phyloP scores from a whole-genome alignment of 768 basidiomycete species.

The Auricularia sp. region DNA sequence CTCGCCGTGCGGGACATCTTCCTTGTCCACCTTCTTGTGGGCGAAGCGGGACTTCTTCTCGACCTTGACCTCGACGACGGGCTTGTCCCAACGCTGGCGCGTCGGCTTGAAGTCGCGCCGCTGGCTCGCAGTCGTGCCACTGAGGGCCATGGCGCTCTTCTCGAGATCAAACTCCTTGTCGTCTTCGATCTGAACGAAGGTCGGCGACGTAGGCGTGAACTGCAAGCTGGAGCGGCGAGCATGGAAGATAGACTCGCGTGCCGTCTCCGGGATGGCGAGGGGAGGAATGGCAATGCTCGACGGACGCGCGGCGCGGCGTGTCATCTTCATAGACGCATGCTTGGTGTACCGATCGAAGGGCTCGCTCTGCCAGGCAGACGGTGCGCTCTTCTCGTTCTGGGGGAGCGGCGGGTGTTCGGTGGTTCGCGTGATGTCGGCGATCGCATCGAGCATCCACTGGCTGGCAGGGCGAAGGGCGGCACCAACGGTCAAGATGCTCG shows the following conservation, averaged over 20 bases:
- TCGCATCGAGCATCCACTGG: constrained; percentile 81
- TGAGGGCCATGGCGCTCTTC: constrained; percentile 26
- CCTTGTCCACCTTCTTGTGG: neutral
- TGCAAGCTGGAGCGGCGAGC: constrained; percentile 42
- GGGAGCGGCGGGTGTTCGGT: constrained; percentile 2
- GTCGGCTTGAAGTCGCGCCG: constrained; percentile 5
- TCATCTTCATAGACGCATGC: constrained; percentile 9
- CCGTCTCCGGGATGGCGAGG: constrained; percentile 15
- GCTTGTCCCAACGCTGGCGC: constrained; percentile 7
- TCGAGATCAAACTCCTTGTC: constrained; percentile 15
- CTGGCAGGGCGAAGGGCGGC: constrained; percentile 43
- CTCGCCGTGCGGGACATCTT: neutral
- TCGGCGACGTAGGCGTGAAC: constrained; percentile 48
- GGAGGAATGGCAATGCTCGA: constrained; percentile 29
- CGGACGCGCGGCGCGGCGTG: constrained; percentile 19
- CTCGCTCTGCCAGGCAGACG: neutral
- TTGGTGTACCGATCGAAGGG: constrained; percentile 3
- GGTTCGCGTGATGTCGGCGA: constrained; percentile 49
- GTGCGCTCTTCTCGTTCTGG: neutral
- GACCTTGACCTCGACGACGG: constrained; percentile 14
- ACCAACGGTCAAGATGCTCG: constrained; percentile 25
- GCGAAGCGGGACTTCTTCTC: constrained; percentile 2
- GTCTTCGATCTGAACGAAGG: constrained; percentile 19
- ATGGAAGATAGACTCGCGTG: neutral
- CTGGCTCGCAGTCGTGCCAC: constrained; percentile 25